These are phyloP conservation scores for Stephania yunnanensis DNA, from an alignment of 164 flowering plant species.

Conservation along the genomic window DNA sequence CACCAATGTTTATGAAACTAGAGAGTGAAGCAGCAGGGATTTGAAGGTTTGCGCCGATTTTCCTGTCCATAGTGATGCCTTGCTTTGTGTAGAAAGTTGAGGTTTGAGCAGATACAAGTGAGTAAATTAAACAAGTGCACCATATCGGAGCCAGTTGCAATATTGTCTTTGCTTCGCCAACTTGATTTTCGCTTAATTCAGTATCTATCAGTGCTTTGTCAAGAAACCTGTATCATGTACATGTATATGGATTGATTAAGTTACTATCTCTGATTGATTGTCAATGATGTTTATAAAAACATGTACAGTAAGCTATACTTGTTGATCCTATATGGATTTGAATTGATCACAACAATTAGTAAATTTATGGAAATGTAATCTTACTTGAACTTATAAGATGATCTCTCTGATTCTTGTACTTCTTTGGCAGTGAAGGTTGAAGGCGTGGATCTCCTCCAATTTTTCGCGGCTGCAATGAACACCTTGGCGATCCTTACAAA, in stretches of 20 bases:
- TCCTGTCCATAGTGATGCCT: slow-evolving; percentile 18
- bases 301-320: too few species aligned
- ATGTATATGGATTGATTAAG: too few species aligned
- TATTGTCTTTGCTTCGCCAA: slow-evolving; percentile 8
- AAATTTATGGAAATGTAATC: slow-evolving; percentile 3
- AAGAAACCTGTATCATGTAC: slow-evolving; percentile 1
- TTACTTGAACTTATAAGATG: slow-evolving; percentile 32
- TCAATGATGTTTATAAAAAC: too few species aligned
- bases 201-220: slow-evolving; percentile 11
- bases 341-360: too few species aligned
- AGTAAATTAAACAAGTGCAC: slow-evolving; percentile 10
- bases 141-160: slow-evolving; percentile 14
- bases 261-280: too few species aligned
- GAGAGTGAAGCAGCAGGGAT: slow-evolving; percentile 15
- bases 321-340: too few species aligned
- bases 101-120: slow-evolving; percentile 9
- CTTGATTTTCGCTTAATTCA: background rate
- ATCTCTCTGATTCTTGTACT: slow-evolving; percentile 15
- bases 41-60: slow-evolving; percentile 4
- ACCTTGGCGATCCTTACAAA: slow-evolving; percentile 38
- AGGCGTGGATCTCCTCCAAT: slow-evolving; percentile 19
- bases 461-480: slow-evolving; percentile 32
- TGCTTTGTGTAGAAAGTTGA: slow-evolving; percentile 16
- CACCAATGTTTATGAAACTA: background rate
- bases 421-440: slow-evolving; percentile 9